phyloP scores from a whole-genome alignment of 495 filamentous ascomycete species.

The Penicillium taxi region DNA sequence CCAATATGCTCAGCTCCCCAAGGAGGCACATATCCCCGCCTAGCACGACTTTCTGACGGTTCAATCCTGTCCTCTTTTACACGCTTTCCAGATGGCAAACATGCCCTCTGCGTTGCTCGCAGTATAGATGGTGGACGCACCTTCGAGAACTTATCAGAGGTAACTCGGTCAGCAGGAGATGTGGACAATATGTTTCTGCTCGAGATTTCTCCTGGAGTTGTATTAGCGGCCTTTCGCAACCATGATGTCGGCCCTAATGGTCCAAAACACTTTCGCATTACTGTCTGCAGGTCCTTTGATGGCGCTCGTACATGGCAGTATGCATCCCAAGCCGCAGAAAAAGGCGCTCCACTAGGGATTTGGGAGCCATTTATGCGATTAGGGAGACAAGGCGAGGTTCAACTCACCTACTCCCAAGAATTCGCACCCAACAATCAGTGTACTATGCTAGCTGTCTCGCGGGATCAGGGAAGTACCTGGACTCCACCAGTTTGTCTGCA shows the following conservation, averaged over 20 bases:
- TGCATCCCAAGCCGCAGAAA: slow-evolving; percentile 45
- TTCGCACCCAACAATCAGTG: slow-evolving; percentile 50
- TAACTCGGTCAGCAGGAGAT: slow-evolving; percentile 36
- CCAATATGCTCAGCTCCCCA: slow-evolving; percentile 31
- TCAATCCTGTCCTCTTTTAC: slow-evolving; percentile 37
- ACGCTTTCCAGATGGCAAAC: slow-evolving; percentile 22
- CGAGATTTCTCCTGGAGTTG: slow-evolving; percentile 38
- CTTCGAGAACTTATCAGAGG: slow-evolving; percentile 31
- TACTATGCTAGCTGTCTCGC: slow-evolving; percentile 48
- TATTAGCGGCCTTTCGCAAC: slow-evolving; percentile 54
- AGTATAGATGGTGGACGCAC: slow-evolving; percentile 32
- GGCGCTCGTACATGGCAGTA: slow-evolving; percentile 46
- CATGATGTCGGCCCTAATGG: slow-evolving; percentile 39
- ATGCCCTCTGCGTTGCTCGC: slow-evolving; percentile 25
- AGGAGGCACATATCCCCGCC: slow-evolving; percentile 36
- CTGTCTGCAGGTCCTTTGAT: slow-evolving; percentile 49
- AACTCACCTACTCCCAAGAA: slow-evolving; percentile 53
- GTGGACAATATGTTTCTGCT: slow-evolving; percentile 54
- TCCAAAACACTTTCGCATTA: slow-evolving; percentile 51
- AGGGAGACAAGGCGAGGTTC: slow-evolving; percentile 40
- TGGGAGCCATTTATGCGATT: slow-evolving; percentile 57
- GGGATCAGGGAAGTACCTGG: slow-evolving; percentile 49
- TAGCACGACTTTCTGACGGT: slow-evolving; percentile 31
- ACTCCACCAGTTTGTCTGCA: slow-evolving; percentile 37
- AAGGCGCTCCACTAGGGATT: slow-evolving; percentile 38